Evolutionary conservation across 495 filamentous ascomycete species (phyloP), one percentile per base, ranked within the genome.

Genomic region (Gamarada debralockiae): DNA sequence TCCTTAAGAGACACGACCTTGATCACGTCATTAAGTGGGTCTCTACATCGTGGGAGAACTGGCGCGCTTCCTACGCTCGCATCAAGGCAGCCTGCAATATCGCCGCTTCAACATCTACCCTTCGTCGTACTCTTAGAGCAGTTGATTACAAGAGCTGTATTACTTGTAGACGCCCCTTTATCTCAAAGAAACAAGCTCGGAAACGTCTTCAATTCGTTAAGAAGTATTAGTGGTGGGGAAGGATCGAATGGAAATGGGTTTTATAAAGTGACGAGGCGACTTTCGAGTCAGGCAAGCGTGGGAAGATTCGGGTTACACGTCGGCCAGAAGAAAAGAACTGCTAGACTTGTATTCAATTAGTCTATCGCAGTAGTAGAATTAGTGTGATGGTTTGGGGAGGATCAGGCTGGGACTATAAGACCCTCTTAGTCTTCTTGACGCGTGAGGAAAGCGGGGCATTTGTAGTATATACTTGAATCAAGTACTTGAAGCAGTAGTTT

Each of bases 361-460:
- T 41, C 12, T 57, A 51, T 47, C 10, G 48, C 5, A 21, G 13
- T 4, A 48, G 54, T 17, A 36, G 54, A 47, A 24, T 48, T 14
- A 42, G 20, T 12, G 25, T 57, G 10, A 57, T 57, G 38, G 22
- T 57, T 29, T 57, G 22, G 54, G 54, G 38, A 22, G 48, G 39
- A 21, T 45, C 46, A 29, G 48, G 48, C 18, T 52, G 33, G 54
- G 48, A 52, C 23, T 52, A 20, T 38, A 57, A 57, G 23, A 52
- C 54, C 1, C 25, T 17, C 3, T 20, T 57, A 1, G 27, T 57
- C 9, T 57, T 57, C 39, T 39, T 52, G 7, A 20, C 45, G 15
- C 51, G 33, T n/a, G 20, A 1, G 47, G 37, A n/a, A 37, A n/a
- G 24, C 2, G n/a, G 29, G 43, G 43, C 4, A 14, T 47, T 20